phyloP scores from a whole-genome alignment of 805 yeast species.

The Saturnispora sanitii region DNA sequence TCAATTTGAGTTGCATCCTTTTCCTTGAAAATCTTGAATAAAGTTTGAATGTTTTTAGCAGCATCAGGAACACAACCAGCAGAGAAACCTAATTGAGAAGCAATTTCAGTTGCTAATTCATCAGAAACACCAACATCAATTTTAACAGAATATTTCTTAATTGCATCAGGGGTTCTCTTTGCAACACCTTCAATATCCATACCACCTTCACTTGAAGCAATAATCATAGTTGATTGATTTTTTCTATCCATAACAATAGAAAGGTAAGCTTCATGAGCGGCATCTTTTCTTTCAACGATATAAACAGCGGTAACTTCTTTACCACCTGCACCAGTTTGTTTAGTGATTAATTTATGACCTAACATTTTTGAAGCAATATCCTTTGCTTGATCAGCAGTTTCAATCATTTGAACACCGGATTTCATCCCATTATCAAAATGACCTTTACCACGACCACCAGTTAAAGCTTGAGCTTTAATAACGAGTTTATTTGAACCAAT shows the following conservation, averaged over 20 bases:
- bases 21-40: slow-evolving; percentile 82
- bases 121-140: slow-evolving; percentile 74
- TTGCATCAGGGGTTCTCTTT: slow-evolving; percentile 78
- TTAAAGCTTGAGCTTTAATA: slow-evolving; percentile 94
- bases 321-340: slow-evolving; percentile 97
- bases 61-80: slow-evolving; percentile 72
- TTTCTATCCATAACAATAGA: slow-evolving; percentile 93
- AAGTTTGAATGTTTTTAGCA: slow-evolving; percentile 74
- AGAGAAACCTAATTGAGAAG: slow-evolving; percentile 75
- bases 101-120: slow-evolving; percentile 64
- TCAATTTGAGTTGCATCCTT: slow-evolving; percentile 97
- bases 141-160: slow-evolving; percentile 76
- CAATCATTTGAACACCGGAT: slow-evolving; percentile 91
- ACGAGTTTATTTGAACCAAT: slow-evolving; percentile 77
- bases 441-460: slow-evolving; percentile 99
- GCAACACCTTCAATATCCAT: slow-evolving; percentile 99
- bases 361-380: slow-evolving; percentile 84
- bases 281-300: slow-evolving; percentile 90
- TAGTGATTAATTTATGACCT: slow-evolving; percentile 87
- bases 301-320: slow-evolving; percentile 95
- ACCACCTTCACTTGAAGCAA: slow-evolving; percentile 97
- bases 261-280: slow-evolving; percentile 88
- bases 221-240: slow-evolving; percentile 82
- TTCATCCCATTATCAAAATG: slow-evolving; percentile 90
- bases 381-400: slow-evolving; percentile 76